A percentile compares a stretch with the other conserved stretches of the same genome.
These are phyloP conservation scores for Flaveria bidentis DNA, from an alignment of 129 eudicot species.

Conservation along the genomic window DNA sequence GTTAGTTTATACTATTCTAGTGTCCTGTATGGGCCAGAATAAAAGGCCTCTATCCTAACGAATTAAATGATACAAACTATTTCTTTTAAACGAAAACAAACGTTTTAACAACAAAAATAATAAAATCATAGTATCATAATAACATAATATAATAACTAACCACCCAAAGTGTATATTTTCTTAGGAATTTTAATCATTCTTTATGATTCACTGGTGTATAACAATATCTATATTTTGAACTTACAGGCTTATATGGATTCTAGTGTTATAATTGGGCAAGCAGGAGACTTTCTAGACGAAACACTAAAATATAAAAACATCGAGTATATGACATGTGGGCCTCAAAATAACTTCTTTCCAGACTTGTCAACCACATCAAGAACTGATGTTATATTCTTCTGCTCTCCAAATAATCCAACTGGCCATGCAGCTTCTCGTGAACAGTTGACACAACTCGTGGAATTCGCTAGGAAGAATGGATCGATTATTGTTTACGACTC, in stretches of 20 bases:
- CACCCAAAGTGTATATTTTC: no score
- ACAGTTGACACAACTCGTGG: constrained; percentile 59
- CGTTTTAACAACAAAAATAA: no score
- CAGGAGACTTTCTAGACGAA: constrained; percentile 61
- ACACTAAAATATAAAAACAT: constrained; percentile 62
- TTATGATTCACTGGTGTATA: background rate
- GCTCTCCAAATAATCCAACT: constrained; percentile 96
- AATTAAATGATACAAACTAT: no score
- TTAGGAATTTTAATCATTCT: no score
- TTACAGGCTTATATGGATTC: constrained; percentile 89
- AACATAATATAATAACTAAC: no score
- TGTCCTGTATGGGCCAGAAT: no score
- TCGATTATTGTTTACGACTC: constrained; percentile 86
- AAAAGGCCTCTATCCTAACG: no score
- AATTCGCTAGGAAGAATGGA: constrained; percentile 74
- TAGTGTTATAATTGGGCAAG: constrained; percentile 87
- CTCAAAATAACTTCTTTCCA: constrained; percentile 71
- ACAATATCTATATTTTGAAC: constrained; percentile 21
- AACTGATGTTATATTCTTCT: constrained; percentile 84
- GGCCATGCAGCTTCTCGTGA: constrained; percentile 78
- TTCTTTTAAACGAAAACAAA: no score
- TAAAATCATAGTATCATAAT: no score
- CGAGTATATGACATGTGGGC: constrained; percentile 83
- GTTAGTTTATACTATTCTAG: no score
- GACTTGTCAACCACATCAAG: constrained; percentile 58